These are phyloP conservation scores for Hypoxylon trugodes DNA, from an alignment of 495 filamentous ascomycete species.

Conservation along the genomic window DNA sequence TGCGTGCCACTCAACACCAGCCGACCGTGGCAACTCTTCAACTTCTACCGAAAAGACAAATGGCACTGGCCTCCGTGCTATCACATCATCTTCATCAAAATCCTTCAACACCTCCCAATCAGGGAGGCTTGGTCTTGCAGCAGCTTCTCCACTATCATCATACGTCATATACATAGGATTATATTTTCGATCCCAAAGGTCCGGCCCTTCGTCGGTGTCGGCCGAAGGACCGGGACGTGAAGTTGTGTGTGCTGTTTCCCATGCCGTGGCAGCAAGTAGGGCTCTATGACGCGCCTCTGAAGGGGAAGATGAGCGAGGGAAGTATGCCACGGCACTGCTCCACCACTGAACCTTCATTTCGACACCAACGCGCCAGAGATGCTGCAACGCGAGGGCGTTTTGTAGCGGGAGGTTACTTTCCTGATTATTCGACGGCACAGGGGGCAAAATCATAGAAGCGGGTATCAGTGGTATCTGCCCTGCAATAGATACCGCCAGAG, in stretches of 20 bases:
- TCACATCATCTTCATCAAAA: constrained; percentile 30
- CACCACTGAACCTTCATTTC: constrained; percentile 78
- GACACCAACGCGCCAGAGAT: constrained; percentile 84
- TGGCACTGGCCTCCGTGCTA: constrained; percentile 49
- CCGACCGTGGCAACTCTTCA: constrained; percentile 71
- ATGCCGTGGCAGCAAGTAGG: constrained; percentile 42
- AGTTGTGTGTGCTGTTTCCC: constrained; percentile 46
- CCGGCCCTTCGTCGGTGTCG: constrained; percentile 57
- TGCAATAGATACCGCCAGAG: constrained; percentile 63
- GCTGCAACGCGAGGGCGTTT: constrained; percentile 75
- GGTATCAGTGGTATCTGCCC: constrained; percentile 94
- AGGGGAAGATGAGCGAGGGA: constrained; percentile 48
- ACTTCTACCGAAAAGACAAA: constrained; percentile 79
- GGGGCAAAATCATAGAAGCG: constrained; percentile 72
- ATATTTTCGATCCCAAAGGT: constrained; percentile 77
- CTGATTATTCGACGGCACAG: constrained; percentile 23
- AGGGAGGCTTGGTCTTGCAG: constrained; percentile 40
- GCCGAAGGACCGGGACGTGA: background rate
- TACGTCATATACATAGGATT: constrained; percentile 53
- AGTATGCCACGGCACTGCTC: constrained; percentile 75
- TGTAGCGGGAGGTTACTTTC: constrained; percentile 35
- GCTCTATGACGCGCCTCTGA: constrained; percentile 29
- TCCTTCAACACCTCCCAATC: constrained; percentile 46
- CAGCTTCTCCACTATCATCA: constrained; percentile 17
- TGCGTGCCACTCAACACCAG: constrained; percentile 78